Evolutionary conservation across 1,284 basidiomycete genomes (phyloP).

Genomic region (Melampsora medusae): DNA sequence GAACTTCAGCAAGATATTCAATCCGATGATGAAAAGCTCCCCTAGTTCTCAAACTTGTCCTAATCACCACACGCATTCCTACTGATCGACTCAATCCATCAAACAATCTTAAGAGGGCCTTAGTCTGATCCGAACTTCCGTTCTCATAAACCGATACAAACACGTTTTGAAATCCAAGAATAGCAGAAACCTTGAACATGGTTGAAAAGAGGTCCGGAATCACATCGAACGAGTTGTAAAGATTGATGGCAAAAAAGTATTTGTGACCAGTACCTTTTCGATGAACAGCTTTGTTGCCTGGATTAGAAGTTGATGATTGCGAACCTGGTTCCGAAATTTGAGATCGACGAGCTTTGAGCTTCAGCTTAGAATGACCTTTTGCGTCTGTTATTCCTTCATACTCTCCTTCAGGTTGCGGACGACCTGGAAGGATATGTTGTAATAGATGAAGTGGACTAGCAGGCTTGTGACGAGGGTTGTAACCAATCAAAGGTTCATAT

Average conservation of each 20-base stretch:
- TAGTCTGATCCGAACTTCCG: constrained; percentile 91
- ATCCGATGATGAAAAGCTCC: constrained; percentile 97
- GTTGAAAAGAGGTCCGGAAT: constrained; percentile 93
- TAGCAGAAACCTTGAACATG: constrained; percentile 82
- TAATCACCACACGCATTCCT: constrained; percentile 83
- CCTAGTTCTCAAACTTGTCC: constrained; percentile 80
- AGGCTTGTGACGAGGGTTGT: constrained; percentile 60
- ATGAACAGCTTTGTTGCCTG: constrained; percentile 42
- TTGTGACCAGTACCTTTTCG: constrained; percentile 66
- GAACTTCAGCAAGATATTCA: constrained; percentile 94
- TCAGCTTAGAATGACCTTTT: constrained; percentile 56
- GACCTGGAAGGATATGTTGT: constrained; percentile 58
- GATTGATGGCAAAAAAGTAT: constrained; percentile 96
- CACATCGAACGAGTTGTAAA: constrained; percentile 80
- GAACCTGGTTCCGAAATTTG: constrained; percentile 45
- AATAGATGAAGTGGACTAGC: constrained; percentile 62
- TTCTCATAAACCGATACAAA: constrained; percentile 97
- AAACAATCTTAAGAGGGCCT: constrained; percentile 85
- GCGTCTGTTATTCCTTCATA: constrained; percentile 59
- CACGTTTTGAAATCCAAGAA: constrained; percentile 91
- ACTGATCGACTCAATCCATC: constrained; percentile 82
- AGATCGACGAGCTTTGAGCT: constrained; percentile 36
- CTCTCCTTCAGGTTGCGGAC: constrained; percentile 50
- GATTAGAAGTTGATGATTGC: constrained; percentile 51
- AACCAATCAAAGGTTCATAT: constrained; percentile 76